Base-by-base conservation (phyloP, 176 grass and related monocot species). In the Alloteropsis semialata region DNA sequence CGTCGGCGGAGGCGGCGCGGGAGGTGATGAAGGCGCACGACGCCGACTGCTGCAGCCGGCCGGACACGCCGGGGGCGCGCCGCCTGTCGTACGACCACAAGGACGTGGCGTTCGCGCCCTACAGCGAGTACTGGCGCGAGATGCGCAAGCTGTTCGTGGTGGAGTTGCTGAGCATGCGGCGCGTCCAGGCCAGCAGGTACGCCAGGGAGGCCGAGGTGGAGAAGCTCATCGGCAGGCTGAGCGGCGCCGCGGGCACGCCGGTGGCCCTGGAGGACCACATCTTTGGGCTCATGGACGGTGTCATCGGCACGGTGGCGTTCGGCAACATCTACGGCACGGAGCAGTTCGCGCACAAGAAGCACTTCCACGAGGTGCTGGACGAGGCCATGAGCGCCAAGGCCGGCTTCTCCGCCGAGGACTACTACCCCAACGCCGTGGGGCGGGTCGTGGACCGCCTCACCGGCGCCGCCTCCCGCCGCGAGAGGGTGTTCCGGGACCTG, bases 341-440 rank as follows among this genome's bases (percentile, higher is more conserved):
- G 27, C 21, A 27, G 60, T 81, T 87, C 59, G 16, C 58, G 19
- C 10, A 56, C 48, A 58, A 22, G 78, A 65, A 74, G 29, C 70
- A 58, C 60, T 87, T 87, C 70, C 77, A 75, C 9, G 19, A 48
- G 37, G 46, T 86, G 34, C 3, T 86, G 5, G 68, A 81, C 58
- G 84, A 86, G 19, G 84, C 77, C 69, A 43, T 87, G 69, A 15
- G 24, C 48, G 53, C 62, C 48, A 10, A 16, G 32, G 50, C 18
- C 55, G 61, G 58, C 28, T 92, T 51, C 72, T 83, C 34, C 81
- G 41, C 79, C 5, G 84, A 85, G 84, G 84, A 85, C 65, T 85
- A 41, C 65, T 85, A 41, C 84, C 69, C 77, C 34, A 66, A 56
- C 58, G 45, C 71, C 65, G 53, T 14, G 32, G 78, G 38, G 18